A percentile compares a stretch with the other conserved stretches of the same genome.
Conservation (phyloP, 305 asterid genomes). For the Solanum hybrid region DNA sequence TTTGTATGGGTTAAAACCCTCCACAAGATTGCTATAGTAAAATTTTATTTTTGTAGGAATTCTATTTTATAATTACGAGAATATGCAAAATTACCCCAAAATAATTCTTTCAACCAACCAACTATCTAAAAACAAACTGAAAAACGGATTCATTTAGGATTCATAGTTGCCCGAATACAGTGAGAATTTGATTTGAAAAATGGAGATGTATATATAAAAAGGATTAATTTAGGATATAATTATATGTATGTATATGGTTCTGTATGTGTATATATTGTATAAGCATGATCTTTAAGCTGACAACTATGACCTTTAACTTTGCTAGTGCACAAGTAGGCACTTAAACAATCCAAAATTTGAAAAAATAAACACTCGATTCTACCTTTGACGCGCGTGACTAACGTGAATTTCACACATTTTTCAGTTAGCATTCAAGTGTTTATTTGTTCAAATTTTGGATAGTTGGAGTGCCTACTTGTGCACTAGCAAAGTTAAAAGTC, state of each 20-base stretch:
- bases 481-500: not conserved
- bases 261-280: not conserved
- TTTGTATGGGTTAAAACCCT: not conserved
- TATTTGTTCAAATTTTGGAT: too few species aligned
- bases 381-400: not conserved
- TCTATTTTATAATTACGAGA: too few species aligned
- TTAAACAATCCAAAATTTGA: not conserved
- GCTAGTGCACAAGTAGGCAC: not conserved
- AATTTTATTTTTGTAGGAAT: not conserved
- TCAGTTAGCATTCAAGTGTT: not conserved
- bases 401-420: not conserved
- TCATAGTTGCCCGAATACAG: not conserved
- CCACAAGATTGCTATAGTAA: not conserved
- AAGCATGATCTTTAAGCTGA: not conserved
- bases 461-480: not conserved
- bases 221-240: not conserved
- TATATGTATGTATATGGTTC: not conserved
- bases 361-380: not conserved
- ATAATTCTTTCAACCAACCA: too few species aligned
- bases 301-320: not conserved
- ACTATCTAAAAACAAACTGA: too few species aligned
- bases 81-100: too few species aligned
- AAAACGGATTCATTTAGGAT: too few species aligned
- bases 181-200: not conserved
- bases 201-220: not conserved